Evolutionary conservation across 768 basidiomycete genomes (phyloP).

Genomic region (Candolleomyces efflorescens): DNA sequence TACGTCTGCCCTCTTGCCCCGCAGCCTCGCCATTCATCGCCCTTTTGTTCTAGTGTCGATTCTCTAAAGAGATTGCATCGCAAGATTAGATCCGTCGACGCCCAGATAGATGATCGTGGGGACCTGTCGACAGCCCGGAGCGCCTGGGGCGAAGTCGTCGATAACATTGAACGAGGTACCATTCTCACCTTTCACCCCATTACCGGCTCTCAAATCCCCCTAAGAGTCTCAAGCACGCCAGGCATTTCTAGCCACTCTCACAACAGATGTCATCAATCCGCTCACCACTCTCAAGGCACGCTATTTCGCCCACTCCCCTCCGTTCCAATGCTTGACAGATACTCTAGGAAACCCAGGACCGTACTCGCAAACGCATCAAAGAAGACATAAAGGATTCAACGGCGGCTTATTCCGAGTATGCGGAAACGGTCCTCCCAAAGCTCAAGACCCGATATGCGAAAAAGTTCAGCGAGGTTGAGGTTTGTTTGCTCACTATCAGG

Average conservation of each 20-base stretch:
- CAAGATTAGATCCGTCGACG: conserved; percentile 67
- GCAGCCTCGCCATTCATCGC: background rate
- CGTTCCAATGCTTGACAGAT: conserved; percentile 3
- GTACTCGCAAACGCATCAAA: conserved; percentile 88
- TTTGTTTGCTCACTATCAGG: conserved; percentile 23
- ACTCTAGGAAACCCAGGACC: conserved; percentile 79
- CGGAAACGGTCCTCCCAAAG: conserved; percentile 74
- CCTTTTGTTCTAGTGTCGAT: conserved; percentile 51
- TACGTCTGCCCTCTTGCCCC: conserved; percentile 30
- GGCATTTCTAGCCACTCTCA: conserved; percentile 72
- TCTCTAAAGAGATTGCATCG: conserved; percentile 69
- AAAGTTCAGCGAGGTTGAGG: conserved; percentile 88
- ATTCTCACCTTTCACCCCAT: conserved; percentile 11
- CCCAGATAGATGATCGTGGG: conserved; percentile 65
- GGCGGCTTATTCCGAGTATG: conserved; percentile 75
- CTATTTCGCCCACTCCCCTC: background rate
- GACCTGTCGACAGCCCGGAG: conserved; percentile 60
- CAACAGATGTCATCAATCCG: conserved; percentile 67
- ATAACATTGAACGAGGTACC: conserved; percentile 77
- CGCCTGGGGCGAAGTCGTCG: conserved; percentile 82
- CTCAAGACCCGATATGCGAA: conserved; percentile 76
- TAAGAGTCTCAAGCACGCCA: conserved; percentile 79
- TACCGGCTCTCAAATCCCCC: background rate
- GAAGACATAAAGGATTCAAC: conserved; percentile 83
- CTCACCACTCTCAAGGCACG: conserved; percentile 63